These are phyloP conservation scores for Fusarium udum DNA, from an alignment of 2,329 filamentous ascomycete species.

Conservation along the genomic window DNA sequence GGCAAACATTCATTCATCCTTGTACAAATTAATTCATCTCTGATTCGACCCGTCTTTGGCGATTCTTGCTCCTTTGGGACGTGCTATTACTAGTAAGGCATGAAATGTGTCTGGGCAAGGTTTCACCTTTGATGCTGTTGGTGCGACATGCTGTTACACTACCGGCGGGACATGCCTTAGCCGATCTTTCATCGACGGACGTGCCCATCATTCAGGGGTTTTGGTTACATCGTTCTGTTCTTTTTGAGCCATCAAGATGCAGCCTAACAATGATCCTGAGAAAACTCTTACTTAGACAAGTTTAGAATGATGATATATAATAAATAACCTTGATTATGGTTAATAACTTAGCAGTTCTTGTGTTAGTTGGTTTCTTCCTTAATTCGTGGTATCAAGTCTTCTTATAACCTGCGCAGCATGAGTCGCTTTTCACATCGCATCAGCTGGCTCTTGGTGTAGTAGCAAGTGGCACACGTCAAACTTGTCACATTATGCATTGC, in stretches of 20 bases:
- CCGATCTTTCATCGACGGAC: constrained; percentile 18
- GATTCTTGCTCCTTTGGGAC: constrained; percentile 2
- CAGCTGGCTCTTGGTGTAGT: not conserved
- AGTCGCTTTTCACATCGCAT: not conserved
- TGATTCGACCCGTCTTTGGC: not conserved
- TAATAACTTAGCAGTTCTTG: not conserved
- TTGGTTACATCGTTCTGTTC: constrained; percentile 31
- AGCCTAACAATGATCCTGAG: not conserved
- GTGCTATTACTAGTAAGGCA: constrained; percentile 1
- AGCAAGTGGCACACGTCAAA: not conserved
- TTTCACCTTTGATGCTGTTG: constrained; percentile 16
- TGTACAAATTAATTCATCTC: constrained; percentile 15
- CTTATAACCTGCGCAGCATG: not conserved
- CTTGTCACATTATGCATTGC: not conserved
- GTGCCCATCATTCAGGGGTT: constrained; percentile 8
- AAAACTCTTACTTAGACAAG: not conserved
- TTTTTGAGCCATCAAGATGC: constrained; percentile 7
- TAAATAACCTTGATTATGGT: not conserved
- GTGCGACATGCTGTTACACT: not conserved
- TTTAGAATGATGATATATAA: not conserved
- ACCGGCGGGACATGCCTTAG: not conserved
- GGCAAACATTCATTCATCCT: constrained; percentile 41
- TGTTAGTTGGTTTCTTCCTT: not conserved
- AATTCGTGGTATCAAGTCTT: not conserved
- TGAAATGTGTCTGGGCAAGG: constrained; percentile 16